Conservation (phyloP, 176 grass and related monocot genomes). For the Phoenix roebelenii region DNA sequence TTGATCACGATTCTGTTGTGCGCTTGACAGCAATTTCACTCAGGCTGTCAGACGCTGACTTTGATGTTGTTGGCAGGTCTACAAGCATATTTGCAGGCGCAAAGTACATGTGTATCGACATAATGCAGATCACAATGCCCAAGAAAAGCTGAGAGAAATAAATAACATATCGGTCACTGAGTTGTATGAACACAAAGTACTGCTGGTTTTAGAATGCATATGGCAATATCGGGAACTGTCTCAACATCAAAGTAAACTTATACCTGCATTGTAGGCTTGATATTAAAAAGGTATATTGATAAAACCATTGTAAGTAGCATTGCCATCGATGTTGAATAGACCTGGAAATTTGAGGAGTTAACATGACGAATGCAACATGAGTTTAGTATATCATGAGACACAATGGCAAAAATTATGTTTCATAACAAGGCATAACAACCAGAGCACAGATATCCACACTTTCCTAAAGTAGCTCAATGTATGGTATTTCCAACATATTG, state of each 20-base stretch:
- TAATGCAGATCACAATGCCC: constrained; percentile 90
- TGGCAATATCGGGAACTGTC: too few relatives aligned
- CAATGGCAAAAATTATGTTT: too few relatives aligned
- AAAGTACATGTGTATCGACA: constrained; percentile 97
- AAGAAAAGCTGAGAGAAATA: constrained; percentile 71
- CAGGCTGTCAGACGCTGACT: not conserved
- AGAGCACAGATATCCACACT: too few relatives aligned
- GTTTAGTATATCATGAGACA: too few relatives aligned
- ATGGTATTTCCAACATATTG: too few relatives aligned
- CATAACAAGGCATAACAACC: too few relatives aligned
- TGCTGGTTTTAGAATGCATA: too few relatives aligned
- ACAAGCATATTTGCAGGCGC: constrained; percentile 70
- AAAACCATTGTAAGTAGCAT: constrained; percentile 93
- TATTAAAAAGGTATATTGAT: constrained; percentile 77
- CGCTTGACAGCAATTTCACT: constrained; percentile 17
- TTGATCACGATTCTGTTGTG: constrained; percentile 15
- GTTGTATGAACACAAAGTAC: too few relatives aligned
- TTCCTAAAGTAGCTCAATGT: too few relatives aligned
- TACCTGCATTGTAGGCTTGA: constrained; percentile 92
- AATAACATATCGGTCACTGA: too few relatives aligned
- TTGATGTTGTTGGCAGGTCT: constrained; percentile 36
- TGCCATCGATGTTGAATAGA: constrained; percentile 98
- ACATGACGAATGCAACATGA: constrained; percentile 1
- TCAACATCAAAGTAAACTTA: too few relatives aligned
- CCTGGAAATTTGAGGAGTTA: constrained; percentile 25